phyloP scores from a whole-genome alignment of 208 protist genomes.

The Zelonia costaricensis region DNA sequence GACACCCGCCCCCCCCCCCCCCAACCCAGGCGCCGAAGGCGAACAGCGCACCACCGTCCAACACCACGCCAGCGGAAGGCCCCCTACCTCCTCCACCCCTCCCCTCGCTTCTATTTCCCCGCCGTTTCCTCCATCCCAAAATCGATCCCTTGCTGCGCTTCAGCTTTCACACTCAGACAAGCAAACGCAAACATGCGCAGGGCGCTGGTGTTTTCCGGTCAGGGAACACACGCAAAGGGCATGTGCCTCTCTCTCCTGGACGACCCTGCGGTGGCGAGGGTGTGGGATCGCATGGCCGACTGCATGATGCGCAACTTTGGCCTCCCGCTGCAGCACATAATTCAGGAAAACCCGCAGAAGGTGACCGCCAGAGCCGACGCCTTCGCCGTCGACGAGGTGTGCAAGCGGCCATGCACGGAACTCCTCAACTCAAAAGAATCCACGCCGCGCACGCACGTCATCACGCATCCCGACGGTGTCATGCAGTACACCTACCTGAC shows the following conservation, averaged over 20 bases:
- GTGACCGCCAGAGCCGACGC: slow-evolving; percentile 46
- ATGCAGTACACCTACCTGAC: slow-evolving; percentile 80
- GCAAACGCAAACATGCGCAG: slow-evolving; percentile 17
- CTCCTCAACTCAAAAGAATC: slow-evolving; percentile 59
- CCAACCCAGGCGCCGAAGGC: no score
- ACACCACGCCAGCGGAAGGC: no score
- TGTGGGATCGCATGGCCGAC: slow-evolving; percentile 79
- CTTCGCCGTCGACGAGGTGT: slow-evolving; percentile 46
- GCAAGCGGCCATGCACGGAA: slow-evolving; percentile 36
- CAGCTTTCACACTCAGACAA: neutral
- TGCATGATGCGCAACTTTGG: slow-evolving; percentile 76
- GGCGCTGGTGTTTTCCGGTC: slow-evolving; percentile 81
- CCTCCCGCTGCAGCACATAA: slow-evolving; percentile 66
- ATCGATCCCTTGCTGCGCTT: neutral
- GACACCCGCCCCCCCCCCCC: slow-evolving; percentile 27
- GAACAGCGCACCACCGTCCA: no score
- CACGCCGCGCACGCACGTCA: slow-evolving; percentile 17
- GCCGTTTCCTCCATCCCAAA: neutral
- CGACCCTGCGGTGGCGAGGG: slow-evolving; percentile 27
- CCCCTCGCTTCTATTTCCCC: neutral
- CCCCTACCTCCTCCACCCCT: neutral
- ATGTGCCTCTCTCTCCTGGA: slow-evolving; percentile 73
- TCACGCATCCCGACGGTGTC: slow-evolving; percentile 66
- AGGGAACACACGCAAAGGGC: slow-evolving; percentile 72
- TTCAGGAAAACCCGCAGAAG: slow-evolving; percentile 75